Evolutionary conservation across 306 rosid genomes (phyloP), one percentile per base, ranked within the genome.

Genomic region (Hippophae tibetana): DNA sequence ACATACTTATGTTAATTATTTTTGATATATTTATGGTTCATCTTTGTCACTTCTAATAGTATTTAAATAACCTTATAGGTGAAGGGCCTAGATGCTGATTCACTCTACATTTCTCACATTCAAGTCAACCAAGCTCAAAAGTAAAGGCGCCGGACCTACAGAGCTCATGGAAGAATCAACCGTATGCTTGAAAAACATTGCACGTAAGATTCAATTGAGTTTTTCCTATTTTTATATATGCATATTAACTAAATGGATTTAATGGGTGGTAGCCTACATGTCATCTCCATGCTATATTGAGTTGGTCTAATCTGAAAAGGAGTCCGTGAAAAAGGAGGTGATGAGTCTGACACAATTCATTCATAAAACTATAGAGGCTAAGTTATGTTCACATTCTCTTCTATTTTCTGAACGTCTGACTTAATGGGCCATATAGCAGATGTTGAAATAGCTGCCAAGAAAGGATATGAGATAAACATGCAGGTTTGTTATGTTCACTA

Each of bases 211-310:
- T 60, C 9, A 42, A 12, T 42, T 55, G 8, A 5, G 9, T 59
- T 13, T 5, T n/a, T 54, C 13, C 8, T 5, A 6, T 12, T 3
- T 18, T 27, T 46, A 42, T 53, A 3, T 38, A 5, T 25, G 8
- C 5, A 0, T 0, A 25, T 1, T 13, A 13, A 11, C n/a, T n/a
- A n/a, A n/a, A 5, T 45, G 38, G 38, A 11, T 7, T 10, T 31
- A 9, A 31, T 46, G 44, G 58, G 52, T 60, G 10, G 63, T 76
- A 90, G 98, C 96, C 41, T 90, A 87, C 59, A 87, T 87, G 96
- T 87, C 98, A 9, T 87, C 96, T 13, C 98, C 98, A 0, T 92
- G 98, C 87, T 96, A 90, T 65, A 90, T 87, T 10, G 96, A 90
- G 81, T 64, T 90, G 69, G 69, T 74, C 46, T 72, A 87, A 63